Percentiles rank a stretch among this genome's conserved stretches.
phyloP scores from a whole-genome alignment of 768 basidiomycete genomes.

The Pleurotus ostreatus region DNA sequence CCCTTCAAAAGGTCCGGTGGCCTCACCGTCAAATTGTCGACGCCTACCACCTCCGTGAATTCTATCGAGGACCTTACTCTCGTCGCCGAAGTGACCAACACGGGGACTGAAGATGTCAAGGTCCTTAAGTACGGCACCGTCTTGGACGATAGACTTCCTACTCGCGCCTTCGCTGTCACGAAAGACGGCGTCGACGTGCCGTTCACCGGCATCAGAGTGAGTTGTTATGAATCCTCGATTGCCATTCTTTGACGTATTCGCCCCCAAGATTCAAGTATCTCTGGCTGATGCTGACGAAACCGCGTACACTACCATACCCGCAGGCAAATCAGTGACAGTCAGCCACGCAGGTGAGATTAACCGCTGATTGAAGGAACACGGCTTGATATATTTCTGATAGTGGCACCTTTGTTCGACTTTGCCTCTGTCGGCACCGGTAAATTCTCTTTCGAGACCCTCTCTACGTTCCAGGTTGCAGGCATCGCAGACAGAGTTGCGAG shows the following conservation, averaged over 20 bases:
- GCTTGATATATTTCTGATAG: constrained; percentile 14
- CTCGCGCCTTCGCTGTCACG: constrained; percentile 29
- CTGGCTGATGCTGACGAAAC: constrained; percentile 32
- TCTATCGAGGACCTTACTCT: constrained; percentile 37
- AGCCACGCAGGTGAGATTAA: constrained; percentile 28
- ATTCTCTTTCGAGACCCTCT: constrained; percentile 36
- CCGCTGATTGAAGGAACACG: not conserved
- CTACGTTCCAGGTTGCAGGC: constrained; percentile 30
- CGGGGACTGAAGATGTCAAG: constrained; percentile 31
- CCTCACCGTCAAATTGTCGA: constrained; percentile 26
- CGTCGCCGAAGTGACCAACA: constrained; percentile 38
- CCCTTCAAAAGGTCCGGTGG: constrained; percentile 27
- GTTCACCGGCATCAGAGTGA: constrained; percentile 42
- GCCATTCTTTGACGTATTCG: too few species aligned
- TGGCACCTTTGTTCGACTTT: constrained; percentile 41
- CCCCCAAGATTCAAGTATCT: constrained; percentile 28
- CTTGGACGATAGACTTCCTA: constrained; percentile 44
- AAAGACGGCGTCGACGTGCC: constrained; percentile 32
- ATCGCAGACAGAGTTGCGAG: constrained; percentile 13
- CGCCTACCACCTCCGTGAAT: constrained; percentile 22
- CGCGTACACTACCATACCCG: constrained; percentile 33
- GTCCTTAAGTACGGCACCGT: constrained; percentile 39
- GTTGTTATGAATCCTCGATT: not conserved
- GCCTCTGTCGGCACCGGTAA: constrained; percentile 32
- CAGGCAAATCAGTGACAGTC: constrained; percentile 35